These are phyloP conservation scores for Rhododendron griersonianum DNA, from an alignment of 148 eudicot genomes.

Conservation along the genomic window DNA sequence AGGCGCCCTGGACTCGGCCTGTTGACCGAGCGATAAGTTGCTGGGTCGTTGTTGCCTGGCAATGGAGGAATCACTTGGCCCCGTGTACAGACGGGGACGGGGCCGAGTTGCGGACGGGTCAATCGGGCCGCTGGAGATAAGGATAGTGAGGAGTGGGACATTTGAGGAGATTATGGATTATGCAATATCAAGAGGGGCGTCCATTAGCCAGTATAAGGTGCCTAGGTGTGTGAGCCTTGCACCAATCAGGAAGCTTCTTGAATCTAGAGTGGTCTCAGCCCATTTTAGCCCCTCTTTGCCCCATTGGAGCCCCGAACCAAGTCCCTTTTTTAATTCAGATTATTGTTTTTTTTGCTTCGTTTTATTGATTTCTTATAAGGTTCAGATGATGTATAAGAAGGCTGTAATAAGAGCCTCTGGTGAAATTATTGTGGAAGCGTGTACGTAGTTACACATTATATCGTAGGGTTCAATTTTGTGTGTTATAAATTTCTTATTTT, in stretches of 20 bases:
- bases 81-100: conserved; percentile 71
- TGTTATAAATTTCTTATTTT: background rate
- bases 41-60: conserved; percentile 54
- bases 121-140: conserved; percentile 69
- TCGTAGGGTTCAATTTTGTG: background rate
- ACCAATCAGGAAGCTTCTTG: conserved; percentile 72
- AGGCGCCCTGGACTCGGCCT: conserved; percentile 32
- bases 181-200: conserved; percentile 78
- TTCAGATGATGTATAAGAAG: background rate
- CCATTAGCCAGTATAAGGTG: conserved; percentile 71
- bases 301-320: conserved; percentile 61
- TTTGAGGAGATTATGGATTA: conserved; percentile 83
- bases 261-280: conserved; percentile 59
- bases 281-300: conserved; percentile 68
- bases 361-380: background rate
- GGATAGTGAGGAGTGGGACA: conserved; percentile 68
- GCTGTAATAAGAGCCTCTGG: background rate
- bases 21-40: conserved; percentile 34
- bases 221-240: conserved; percentile 79
- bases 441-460: background rate
- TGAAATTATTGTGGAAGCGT: background rate
- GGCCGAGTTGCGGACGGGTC: conserved; percentile 55
- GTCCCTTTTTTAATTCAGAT: conserved; percentile 7
- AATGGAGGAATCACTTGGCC: conserved; percentile 71
- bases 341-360: background rate